Conservation (phyloP, 2,329 filamentous ascomycete species). For the Cercospora berteroae region DNA sequence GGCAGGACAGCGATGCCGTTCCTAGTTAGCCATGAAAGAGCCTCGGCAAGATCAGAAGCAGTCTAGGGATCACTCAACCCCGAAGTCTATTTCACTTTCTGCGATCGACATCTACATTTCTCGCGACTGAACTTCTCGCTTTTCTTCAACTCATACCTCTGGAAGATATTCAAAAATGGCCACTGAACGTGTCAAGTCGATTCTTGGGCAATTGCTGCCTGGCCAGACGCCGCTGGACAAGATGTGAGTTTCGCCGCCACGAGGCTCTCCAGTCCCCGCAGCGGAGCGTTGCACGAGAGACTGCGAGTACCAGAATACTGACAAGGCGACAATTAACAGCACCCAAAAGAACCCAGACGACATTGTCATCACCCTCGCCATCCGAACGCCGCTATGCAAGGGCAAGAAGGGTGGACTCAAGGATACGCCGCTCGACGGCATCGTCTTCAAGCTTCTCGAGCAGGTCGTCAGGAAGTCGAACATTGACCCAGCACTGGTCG, state of each 20-base stretch:
- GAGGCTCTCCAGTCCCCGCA: conserved; percentile 44
- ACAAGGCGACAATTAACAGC: conserved; percentile 13
- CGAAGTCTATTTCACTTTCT: conserved; percentile 13
- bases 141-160: background rate
- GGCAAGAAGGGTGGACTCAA: conserved; percentile 91
- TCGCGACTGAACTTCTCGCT: background rate
- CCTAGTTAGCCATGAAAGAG: background rate
- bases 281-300: background rate
- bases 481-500: conserved; percentile 39
- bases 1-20: background rate
- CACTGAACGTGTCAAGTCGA: conserved; percentile 78
- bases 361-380: conserved; percentile 89
- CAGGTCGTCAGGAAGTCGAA: conserved; percentile 44
- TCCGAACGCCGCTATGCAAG: conserved; percentile 87
- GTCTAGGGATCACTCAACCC: conserved; percentile 1
- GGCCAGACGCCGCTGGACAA: conserved; percentile 64
- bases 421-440: conserved; percentile 85
- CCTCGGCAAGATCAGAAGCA: conserved; percentile 8
- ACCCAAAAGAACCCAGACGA: conserved; percentile 77
- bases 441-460: conserved; percentile 81
- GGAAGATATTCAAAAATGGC: conserved; percentile 59
- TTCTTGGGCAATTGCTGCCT: conserved; percentile 81
- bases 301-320: conserved; percentile 1
- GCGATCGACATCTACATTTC: conserved; percentile 13
- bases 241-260: conserved; percentile 68